Evolutionary conservation across 2,329 filamentous ascomycete genomes (phyloP).

Genomic region (Trichoderma sp.): DNA sequence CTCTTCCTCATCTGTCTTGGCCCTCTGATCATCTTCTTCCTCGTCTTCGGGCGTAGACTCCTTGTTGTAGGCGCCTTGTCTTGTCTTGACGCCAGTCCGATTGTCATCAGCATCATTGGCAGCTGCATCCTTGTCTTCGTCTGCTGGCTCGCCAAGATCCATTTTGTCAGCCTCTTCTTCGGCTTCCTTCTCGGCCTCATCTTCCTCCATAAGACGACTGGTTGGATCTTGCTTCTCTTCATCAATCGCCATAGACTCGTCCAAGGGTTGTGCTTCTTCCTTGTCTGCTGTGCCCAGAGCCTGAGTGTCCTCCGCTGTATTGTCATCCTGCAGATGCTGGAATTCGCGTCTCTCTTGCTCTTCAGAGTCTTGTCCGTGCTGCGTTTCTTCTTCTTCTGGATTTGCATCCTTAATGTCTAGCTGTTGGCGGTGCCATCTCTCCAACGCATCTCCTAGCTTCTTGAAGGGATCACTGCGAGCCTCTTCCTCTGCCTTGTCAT

Average conservation of each 20-base stretch:
- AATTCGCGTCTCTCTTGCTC: constrained; percentile 83
- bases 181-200: constrained; percentile 50
- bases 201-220: constrained; percentile 57
- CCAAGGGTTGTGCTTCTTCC: constrained; percentile 82
- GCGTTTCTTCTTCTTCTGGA: constrained; percentile 53
- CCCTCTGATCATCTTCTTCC: constrained; percentile 43
- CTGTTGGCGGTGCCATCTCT: constrained; percentile 89
- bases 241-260: constrained; percentile 87
- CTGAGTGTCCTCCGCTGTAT: constrained; percentile 82
- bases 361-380: constrained; percentile 54
- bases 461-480: constrained; percentile 75
- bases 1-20: constrained; percentile 52
- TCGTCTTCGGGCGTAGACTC: constrained; percentile 50
- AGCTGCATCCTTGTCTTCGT: constrained; percentile 44
- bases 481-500: constrained; percentile 51
- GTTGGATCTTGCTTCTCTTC: constrained; percentile 61
- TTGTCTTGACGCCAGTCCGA: constrained; percentile 63
- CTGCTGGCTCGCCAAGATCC: constrained; percentile 43
- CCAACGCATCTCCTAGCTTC: constrained; percentile 89
- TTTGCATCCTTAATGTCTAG: constrained; percentile 71
- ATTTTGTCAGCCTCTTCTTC: constrained; percentile 52
- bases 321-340: constrained; percentile 86
- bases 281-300: constrained; percentile 86
- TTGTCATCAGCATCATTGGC: constrained; percentile 57
- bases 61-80: constrained; percentile 61